Percentiles rank a stretch among this genome's conserved stretches.
These are phyloP conservation scores for Yamadazyma atmosphaerica DNA, from an alignment of 1,139 yeast genomes.

Conservation along the genomic window DNA sequence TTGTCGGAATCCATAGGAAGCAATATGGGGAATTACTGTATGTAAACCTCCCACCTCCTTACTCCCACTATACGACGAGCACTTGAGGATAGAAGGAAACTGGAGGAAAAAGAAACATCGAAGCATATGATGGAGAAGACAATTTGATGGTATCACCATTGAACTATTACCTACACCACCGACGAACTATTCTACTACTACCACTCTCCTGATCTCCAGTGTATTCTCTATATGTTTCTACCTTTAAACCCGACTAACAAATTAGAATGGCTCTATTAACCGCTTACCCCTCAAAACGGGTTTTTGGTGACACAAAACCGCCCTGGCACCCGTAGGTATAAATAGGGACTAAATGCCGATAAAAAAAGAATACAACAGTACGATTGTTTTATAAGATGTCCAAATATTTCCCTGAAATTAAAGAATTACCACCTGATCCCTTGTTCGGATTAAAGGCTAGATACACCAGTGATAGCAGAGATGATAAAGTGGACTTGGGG, in stretches of 20 bases:
- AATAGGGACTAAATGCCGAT: neutral
- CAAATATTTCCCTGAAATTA: constrained; percentile 45
- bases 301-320: constrained; percentile 1
- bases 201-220: neutral
- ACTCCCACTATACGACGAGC: too few relatives aligned
- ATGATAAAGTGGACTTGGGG: constrained; percentile 82
- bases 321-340: neutral
- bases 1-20: too few relatives aligned
- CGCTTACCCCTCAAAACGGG: constrained; percentile 2
- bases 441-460: constrained; percentile 82
- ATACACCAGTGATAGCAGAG: constrained; percentile 60
- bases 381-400: constrained; percentile 40
- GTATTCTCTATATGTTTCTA: neutral
- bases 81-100: neutral
- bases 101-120: neutral
- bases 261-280: neutral
- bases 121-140: neutral
- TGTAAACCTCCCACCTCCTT: too few relatives aligned
- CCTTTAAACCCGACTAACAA: neutral
- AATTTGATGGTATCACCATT: too few relatives aligned
- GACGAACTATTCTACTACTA: neutral
- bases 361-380: too few relatives aligned
- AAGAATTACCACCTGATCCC: constrained; percentile 73
- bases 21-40: too few relatives aligned
- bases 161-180: neutral